A percentile compares a stretch with the other conserved stretches of the same genome.
These are phyloP conservation scores for Phytophthora syringae DNA, from an alignment of 352 stramenopile genomes.

Conservation along the genomic window DNA sequence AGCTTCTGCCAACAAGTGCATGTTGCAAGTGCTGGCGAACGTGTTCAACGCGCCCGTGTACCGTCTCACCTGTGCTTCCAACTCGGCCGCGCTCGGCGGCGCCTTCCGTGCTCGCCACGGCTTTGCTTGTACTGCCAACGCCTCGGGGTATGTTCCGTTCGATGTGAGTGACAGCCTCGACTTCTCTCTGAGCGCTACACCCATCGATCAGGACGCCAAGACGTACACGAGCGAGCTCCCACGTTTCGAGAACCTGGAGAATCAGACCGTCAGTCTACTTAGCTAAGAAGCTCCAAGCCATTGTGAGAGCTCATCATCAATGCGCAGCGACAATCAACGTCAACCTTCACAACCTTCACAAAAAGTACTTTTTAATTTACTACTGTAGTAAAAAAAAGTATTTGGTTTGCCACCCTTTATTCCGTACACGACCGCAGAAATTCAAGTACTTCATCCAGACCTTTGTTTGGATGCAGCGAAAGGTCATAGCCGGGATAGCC, in stretches of 20 bases:
- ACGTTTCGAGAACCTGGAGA: slow-evolving; percentile 50
- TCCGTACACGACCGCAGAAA: no score
- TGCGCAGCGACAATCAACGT: no score
- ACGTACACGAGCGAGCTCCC: slow-evolving; percentile 44
- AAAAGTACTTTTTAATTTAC: no score
- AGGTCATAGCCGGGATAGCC: slow-evolving; percentile 6
- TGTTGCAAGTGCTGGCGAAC: slow-evolving; percentile 69
- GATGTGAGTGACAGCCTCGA: slow-evolving; percentile 42
- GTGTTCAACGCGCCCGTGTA: slow-evolving; percentile 67
- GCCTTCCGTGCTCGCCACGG: slow-evolving; percentile 63
- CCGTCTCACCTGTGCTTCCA: slow-evolving; percentile 43
- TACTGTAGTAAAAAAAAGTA: no score
- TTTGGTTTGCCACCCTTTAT: no score
- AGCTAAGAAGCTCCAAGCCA: no score
- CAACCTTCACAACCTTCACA: no score
- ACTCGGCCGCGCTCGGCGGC: slow-evolving; percentile 59
- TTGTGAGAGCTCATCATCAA: no score
- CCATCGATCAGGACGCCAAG: slow-evolving; percentile 26
- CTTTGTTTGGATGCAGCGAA: slow-evolving; percentile 38
- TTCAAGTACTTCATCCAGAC: slow-evolving; percentile 30
- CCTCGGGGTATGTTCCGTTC: slow-evolving; percentile 43
- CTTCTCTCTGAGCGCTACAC: slow-evolving; percentile 49
- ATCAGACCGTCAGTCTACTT: slow-evolving; percentile 38
- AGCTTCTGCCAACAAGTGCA: slow-evolving; percentile 55
- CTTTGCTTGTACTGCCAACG: slow-evolving; percentile 24